Evolutionary conservation across 352 stramenopile species (phyloP), one percentile per base, ranked within the genome.

Genomic region (Phytophthora gonapodyides): DNA sequence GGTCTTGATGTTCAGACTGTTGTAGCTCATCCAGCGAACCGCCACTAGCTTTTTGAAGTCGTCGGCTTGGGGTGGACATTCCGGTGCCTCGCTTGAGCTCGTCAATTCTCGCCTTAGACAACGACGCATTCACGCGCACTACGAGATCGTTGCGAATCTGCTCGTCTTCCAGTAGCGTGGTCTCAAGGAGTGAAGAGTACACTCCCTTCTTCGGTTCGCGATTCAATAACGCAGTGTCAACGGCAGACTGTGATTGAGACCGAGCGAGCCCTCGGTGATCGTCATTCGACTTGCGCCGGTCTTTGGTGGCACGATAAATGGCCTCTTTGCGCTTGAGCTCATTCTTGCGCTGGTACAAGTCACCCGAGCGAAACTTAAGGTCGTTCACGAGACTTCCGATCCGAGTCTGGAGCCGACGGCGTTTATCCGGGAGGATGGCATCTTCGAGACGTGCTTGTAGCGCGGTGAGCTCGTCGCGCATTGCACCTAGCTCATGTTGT

Each of bases 331-430:
- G 75, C 31, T 78, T 81, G 12, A 94, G 67, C 44, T 92, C 81
- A 61, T 94, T 92, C 54, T 73, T 77, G 15, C 85, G 79, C 57
- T 93, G 82, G 48, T 84, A 94, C 15, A 91, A 46, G 33, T 91
- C 83, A 9, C 81, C 85, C 0, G 78, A 82, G 13, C 78, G 76
- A 19, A 81, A 80, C 58, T 89, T 85, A 53, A 93, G 66, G 5
- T 87, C 64, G 36, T 91, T 89, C 17, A 67, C 74, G 11, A 89
- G 64, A 30, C 45, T 64, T 2, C 76, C 78, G 19, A 84, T 67
- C 21, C 72, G 75, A 35, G 53, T 87, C 44, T 91, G 75, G 31
- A 94, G 54, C 42, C 64, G 52, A 19, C 82, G 78, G 9, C 70
- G 62, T 43, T 80, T 73, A 38, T 89, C 81, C 0, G 76, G 43